Evolutionary conservation across 2,329 filamentous ascomycete genomes (phyloP), one percentile per base, ranked within the genome.

Genomic region (Lecanicillium sp.): DNA sequence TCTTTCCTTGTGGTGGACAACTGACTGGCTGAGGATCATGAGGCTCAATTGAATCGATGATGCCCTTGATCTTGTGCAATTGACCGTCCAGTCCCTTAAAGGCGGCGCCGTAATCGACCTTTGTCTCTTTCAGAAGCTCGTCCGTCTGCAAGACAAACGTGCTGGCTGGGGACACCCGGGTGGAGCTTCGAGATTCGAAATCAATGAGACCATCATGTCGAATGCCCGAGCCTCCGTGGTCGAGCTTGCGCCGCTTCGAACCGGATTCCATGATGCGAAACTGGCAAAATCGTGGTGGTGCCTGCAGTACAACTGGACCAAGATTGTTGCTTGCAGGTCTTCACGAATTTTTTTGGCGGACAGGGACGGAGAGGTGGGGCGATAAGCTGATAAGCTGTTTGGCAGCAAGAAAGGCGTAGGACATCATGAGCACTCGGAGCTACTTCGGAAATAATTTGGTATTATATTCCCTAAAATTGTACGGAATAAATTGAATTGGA

Each of bases 91-190:
- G 67, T 9, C 62, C 67, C 3, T 64, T 56, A 38, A 79, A 63
- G 12, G 65, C 54, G 43, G 65, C 67, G 25, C 50, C 53, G 49
- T 77, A 74, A 52, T 78, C 69, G 17, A 77, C 52, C 40, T 64
- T 68, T 41, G 71, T 65, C 44, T 77, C 71, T 42, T 67, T 69
- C 43, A 80, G 53, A 14, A 81, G 61, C 55, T 81, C 75, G 33
- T 78, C 72, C 3, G 75, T 74, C 56, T 79, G 71, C 36, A 80
- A 55, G 34, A 76, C 63, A 46, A 79, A 79, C 25, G 72, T 68
- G 53, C 71, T 74, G 13, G 72, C 64, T 8, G 68, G 64, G 22
- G 66, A 62, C 32, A 69, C 52, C 15, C 59, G 58, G 28, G 65
- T 55, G 4, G 66, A 53, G 40, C 53, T 60, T 25, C 55, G 57